Base-by-base conservation (phyloP, 352 stramenopile genomes). In the Elongisporangium prolatum region DNA sequence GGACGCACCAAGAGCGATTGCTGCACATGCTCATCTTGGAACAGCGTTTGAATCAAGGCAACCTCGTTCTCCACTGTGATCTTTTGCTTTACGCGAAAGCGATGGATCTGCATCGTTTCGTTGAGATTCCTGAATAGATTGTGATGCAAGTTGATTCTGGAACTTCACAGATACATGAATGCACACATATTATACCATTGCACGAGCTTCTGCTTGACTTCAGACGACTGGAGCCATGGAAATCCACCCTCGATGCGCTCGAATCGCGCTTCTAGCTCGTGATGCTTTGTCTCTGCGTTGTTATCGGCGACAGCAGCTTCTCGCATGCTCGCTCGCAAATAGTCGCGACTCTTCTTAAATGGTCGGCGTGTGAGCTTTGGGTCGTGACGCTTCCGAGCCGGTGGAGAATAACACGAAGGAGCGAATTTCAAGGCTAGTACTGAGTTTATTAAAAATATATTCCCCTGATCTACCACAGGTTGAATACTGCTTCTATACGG, bases 131-230 rank as follows among this genome's bases (percentile, higher is more conserved):
- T 85, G 25, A 4, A 34, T 34, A 34, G 25, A 9, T 34, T 8
- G 8, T 8, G 4, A 34, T 34, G 25, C 8, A 34, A 34, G 25
- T 34, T 4, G 25, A 8, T 8, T 34, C 25, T 34, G 8, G 25
- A 34, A 20, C n/a, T 18, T 28, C 10, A 9, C 21, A 21, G 49
- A 11, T 48, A 18, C n/a, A 21, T 5, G 21, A 13, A 49, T 16
- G 34, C 18, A 14, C 10, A 34, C 1, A 0, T 37, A 34, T 16
- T 55, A 28, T 50, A 83, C 75, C 81, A 93, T 60, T 93, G 84
- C 40, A 93, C 66, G 40, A 93, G 65, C 57, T 90, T 89, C 24
- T 84, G 74, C 56, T 77, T 78, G n/a, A 86, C 70, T 17, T 89
- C 73, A 16, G 69, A 66, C 24, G 77, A 57, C 38, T 67, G 57